Conservation (phyloP, 108 stramenopile genomes). For the Stephanodiscus minutulus region DNA sequence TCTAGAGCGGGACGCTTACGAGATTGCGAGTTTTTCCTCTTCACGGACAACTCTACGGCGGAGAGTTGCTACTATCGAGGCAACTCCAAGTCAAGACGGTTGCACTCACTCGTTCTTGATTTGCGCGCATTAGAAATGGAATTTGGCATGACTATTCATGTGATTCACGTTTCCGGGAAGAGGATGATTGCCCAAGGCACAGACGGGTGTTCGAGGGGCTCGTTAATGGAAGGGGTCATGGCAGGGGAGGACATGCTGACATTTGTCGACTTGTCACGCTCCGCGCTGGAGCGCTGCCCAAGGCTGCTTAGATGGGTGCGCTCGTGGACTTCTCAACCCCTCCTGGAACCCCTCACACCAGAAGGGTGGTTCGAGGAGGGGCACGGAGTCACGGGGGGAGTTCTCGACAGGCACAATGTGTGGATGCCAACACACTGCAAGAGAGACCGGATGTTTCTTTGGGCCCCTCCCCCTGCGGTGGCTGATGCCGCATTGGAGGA, state of each 20-base stretch:
- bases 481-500: slow-evolving; percentile 42
- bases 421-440: slow-evolving; percentile 24
- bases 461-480: slow-evolving; percentile 26
- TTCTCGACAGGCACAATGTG: slow-evolving; percentile 10
- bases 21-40: slow-evolving; percentile 13
- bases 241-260: slow-evolving; percentile 17
- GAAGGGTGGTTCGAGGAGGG: slow-evolving; percentile 33
- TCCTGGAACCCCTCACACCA: slow-evolving; percentile 14
- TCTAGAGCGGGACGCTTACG: slow-evolving; percentile 3
- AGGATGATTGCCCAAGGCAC: slow-evolving; percentile 41
- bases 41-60: slow-evolving; percentile 11
- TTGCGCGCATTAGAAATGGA: slow-evolving; percentile 8
- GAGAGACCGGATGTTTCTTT: slow-evolving; percentile 1
- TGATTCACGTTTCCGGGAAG: slow-evolving; percentile 22
- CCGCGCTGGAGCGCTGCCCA: slow-evolving; percentile 6
- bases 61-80: slow-evolving; percentile 15
- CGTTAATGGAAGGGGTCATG: slow-evolving; percentile 29
- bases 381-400: slow-evolving; percentile 30
- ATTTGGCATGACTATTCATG: slow-evolving; percentile 8
- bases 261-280: slow-evolving; percentile 29
- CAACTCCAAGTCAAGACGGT: neutral
- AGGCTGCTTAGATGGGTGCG: slow-evolving; percentile 14
- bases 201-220: slow-evolving; percentile 28
- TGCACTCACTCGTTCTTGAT: neutral
- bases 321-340: neutral